Conservation (phyloP, 139 green algal species). For the Chlamydomonas applanata region DNA sequence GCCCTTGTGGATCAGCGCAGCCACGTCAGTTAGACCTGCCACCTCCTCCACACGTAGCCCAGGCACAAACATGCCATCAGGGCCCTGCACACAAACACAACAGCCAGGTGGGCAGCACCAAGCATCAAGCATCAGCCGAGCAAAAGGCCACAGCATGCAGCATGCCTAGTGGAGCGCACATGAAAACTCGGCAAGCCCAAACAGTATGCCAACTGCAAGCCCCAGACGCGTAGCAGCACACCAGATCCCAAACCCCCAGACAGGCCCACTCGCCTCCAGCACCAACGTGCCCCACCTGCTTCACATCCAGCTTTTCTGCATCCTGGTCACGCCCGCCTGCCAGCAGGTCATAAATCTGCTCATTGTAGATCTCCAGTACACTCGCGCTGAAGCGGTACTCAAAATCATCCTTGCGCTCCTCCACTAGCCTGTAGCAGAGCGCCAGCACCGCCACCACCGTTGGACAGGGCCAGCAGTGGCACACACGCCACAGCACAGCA, state of each 20-base stretch:
- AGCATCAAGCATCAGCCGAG: no score
- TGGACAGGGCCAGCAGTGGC: no score
- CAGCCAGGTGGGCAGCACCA: background rate
- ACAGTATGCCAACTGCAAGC: no score
- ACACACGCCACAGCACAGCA: no score
- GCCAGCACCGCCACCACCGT: no score
- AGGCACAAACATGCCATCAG: slow-evolving; percentile 52
- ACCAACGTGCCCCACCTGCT: slow-evolving; percentile 44
- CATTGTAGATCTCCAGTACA: slow-evolving; percentile 82
- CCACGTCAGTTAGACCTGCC: slow-evolving; percentile 14
- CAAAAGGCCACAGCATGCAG: no score
- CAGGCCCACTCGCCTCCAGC: no score
- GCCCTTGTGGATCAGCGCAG: slow-evolving; percentile 42
- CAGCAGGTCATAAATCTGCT: slow-evolving; percentile 67
- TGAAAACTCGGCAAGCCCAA: no score
- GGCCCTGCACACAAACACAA: slow-evolving; percentile 18
- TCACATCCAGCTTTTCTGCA: slow-evolving; percentile 59
- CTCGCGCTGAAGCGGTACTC: slow-evolving; percentile 53
- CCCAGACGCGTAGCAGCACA: no score
- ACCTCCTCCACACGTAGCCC: slow-evolving; percentile 48
- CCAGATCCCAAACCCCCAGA: no score
- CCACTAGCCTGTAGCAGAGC: slow-evolving; percentile 47
- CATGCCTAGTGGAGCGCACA: no score
- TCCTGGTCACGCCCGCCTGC: slow-evolving; percentile 43
- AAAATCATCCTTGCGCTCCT: slow-evolving; percentile 42